Percentiles rank a stretch among this genome's conserved stretches.
phyloP scores from a whole-genome alignment of 768 basidiomycete genomes.

The Tulasnella sp. region DNA sequence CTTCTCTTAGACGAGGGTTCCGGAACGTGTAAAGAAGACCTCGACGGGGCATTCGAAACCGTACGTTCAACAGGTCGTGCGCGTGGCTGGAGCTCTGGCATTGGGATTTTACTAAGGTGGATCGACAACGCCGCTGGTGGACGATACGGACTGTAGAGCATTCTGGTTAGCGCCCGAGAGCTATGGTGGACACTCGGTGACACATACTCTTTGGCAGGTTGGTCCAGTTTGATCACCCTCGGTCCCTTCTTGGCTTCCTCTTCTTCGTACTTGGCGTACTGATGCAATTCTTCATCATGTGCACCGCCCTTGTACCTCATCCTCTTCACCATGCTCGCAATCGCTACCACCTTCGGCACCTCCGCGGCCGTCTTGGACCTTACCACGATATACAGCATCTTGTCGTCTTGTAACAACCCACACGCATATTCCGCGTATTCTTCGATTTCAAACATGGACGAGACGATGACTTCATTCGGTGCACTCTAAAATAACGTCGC shows the following conservation, averaged over 20 bases:
- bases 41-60: background rate
- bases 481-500: constrained; percentile 9
- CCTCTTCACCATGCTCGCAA: constrained; percentile 72
- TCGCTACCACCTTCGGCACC: constrained; percentile 66
- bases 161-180: too few relatives aligned
- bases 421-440: constrained; percentile 63
- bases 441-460: constrained; percentile 46
- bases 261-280: constrained; percentile 57
- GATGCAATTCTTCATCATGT: constrained; percentile 46
- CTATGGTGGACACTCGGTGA: background rate
- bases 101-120: constrained; percentile 75
- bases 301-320: constrained; percentile 62
- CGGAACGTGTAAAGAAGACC: background rate
- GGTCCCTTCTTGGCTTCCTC: constrained; percentile 40
- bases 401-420: constrained; percentile 55
- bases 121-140: constrained; percentile 58
- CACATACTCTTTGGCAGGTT: constrained; percentile 18
- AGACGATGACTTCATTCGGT: constrained; percentile 54
- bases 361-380: constrained; percentile 48
- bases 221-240: constrained; percentile 53
- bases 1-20: background rate
- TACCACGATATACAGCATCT: constrained; percentile 67
- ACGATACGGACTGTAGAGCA: constrained; percentile 37
- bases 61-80: background rate
- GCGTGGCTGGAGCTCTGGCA: constrained; percentile 64